Percentiles rank a stretch among this genome's conserved stretches.
phyloP scores from a whole-genome alignment of 2,329 filamentous ascomycete genomes.

The Whalleya microplaca region DNA sequence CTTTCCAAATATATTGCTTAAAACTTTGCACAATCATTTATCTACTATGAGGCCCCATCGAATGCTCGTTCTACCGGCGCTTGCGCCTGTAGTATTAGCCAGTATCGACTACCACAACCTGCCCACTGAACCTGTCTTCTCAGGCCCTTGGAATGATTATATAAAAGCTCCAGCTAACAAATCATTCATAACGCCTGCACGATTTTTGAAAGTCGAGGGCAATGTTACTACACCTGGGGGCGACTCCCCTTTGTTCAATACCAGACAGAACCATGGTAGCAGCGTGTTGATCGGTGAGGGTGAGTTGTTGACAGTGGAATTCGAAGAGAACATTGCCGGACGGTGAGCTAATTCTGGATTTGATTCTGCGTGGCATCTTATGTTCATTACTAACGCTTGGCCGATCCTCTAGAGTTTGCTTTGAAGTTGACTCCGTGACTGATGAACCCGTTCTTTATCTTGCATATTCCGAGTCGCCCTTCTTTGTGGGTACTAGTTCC shows the following conservation, averaged over 20 bases:
- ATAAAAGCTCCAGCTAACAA: constrained; percentile 43
- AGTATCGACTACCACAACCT: constrained; percentile 30
- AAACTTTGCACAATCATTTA: not conserved
- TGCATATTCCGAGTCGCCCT: constrained; percentile 43
- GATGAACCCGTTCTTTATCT: constrained; percentile 39
- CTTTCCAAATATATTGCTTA: too few relatives aligned
- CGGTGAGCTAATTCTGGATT: constrained; percentile 32
- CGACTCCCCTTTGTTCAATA: not conserved
- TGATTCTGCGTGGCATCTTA: not conserved
- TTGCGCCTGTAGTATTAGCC: not conserved
- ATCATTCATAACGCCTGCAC: constrained; percentile 38
- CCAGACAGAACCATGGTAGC: not conserved
- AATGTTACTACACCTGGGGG: constrained; percentile 32
- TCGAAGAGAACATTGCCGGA: constrained; percentile 46
- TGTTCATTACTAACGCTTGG: constrained; percentile 4
- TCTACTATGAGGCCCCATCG: not conserved
- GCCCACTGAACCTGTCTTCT: constrained; percentile 39
- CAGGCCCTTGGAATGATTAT: constrained; percentile 44
- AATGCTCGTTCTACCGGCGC: not conserved
- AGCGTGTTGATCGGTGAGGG: constrained; percentile 36
- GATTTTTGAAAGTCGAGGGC: constrained; percentile 40
- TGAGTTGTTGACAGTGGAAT: constrained; percentile 43
- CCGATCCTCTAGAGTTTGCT: constrained; percentile 36
- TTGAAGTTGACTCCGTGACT: constrained; percentile 35
- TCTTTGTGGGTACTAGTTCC: constrained; percentile 38